Percentiles rank a stretch among this genome's conserved stretches.
phyloP scores from a whole-genome alignment of 805 yeast species.

The Millerozyma miso region DNA sequence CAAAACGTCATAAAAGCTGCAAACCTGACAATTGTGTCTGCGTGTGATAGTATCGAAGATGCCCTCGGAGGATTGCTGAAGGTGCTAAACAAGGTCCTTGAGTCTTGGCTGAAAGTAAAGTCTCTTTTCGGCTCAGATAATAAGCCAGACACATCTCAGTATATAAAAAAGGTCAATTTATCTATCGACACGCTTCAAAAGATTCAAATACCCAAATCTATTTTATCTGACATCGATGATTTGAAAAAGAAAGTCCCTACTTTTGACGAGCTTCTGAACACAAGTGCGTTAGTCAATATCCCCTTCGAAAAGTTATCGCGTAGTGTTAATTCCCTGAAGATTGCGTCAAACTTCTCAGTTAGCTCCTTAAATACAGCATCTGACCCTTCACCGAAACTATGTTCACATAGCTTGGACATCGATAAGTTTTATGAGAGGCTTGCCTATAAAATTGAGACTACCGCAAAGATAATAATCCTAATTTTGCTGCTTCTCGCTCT shows the following conservation, averaged over 20 bases:
- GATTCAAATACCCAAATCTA: conserved; percentile 60
- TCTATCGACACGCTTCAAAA: conserved; percentile 53
- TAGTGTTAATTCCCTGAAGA: conserved; percentile 31
- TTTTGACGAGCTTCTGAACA: conserved; percentile 60
- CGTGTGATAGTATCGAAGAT: conserved; percentile 60
- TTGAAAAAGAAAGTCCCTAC: conserved; percentile 56
- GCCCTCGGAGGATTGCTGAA: conserved; percentile 61
- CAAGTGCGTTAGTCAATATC: conserved; percentile 46
- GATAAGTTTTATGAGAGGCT: conserved; percentile 32
- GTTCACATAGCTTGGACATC: conserved; percentile 34
- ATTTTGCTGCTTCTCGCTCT: conserved; percentile 31
- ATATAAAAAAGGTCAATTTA: conserved; percentile 48
- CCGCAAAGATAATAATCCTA: conserved; percentile 36
- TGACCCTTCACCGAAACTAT: conserved; percentile 20
- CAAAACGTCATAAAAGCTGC: conserved; percentile 56
- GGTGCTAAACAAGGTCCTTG: conserved; percentile 52
- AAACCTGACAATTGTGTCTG: conserved; percentile 51
- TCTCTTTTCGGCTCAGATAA: conserved; percentile 45
- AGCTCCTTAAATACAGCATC: conserved; percentile 2
- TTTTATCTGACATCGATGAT: conserved; percentile 52
- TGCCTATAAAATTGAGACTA: conserved; percentile 24
- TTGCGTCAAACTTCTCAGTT: conserved; percentile 7
- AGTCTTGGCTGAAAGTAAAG: conserved; percentile 49
- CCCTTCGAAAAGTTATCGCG: conserved; percentile 56
- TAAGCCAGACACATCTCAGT: conserved; percentile 23